Percentiles rank a stretch among this genome's conserved stretches.
phyloP scores from a whole-genome alignment of 257 asterid genomes.

The Apocynum venetum region DNA sequence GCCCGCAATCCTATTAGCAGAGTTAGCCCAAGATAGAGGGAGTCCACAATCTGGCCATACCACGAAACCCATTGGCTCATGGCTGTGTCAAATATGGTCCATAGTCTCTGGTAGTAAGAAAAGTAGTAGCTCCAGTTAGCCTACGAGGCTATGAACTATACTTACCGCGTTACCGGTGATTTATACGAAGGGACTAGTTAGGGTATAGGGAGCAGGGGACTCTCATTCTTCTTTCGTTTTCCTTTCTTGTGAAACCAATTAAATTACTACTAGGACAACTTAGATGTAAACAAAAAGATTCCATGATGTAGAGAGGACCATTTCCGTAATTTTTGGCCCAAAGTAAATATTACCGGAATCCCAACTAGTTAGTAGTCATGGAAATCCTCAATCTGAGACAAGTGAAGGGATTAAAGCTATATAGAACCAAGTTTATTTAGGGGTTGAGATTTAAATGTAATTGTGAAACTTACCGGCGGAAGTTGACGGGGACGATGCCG shows the following conservation, averaged over 20 bases:
- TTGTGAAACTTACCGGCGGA: slow-evolving; percentile 45
- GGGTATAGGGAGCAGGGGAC: neutral
- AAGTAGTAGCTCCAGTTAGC: neutral
- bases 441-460: neutral
- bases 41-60: neutral
- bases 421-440: no score
- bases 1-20: neutral
- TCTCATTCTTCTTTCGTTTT: neutral
- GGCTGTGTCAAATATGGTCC: neutral
- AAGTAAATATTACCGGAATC: neutral
- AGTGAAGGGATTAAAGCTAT: no score
- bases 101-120: neutral
- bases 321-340: neutral
- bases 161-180: neutral
- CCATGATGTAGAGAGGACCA: no score
- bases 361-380: no score
- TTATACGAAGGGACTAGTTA: neutral
- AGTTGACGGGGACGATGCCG: slow-evolving; percentile 76
- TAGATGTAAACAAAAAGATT: neutral
- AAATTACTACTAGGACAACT: neutral
- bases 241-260: neutral
- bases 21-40: neutral
- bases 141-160: neutral
- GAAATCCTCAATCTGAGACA: neutral
- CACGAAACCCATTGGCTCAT: neutral